phyloP scores from a whole-genome alignment of 2,329 filamentous ascomycete genomes.

The Fusarium hostae region DNA sequence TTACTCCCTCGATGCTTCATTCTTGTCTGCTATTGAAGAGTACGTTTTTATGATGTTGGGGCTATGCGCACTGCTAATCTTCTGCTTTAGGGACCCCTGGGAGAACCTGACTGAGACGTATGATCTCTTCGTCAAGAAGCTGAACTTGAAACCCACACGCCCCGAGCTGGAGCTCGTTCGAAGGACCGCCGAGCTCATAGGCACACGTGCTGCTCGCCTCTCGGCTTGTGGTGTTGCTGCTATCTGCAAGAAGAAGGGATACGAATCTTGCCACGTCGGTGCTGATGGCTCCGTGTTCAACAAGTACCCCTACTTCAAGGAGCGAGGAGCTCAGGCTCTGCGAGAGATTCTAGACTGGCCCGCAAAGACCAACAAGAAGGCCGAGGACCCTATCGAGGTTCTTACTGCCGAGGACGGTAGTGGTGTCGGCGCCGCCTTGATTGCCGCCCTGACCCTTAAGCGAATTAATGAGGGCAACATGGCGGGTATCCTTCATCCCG shows the following conservation, averaged over 20 bases:
- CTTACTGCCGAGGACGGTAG: constrained; percentile 93
- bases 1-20: constrained; percentile 91
- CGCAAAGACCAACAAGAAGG: constrained; percentile 71
- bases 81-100: constrained; percentile 77
- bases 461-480: constrained; percentile 71
- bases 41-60: constrained; percentile 53
- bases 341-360: constrained; percentile 97
- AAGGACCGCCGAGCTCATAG: constrained; percentile 91
- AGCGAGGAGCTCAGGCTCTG: constrained; percentile 86
- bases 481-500: constrained; percentile 72
- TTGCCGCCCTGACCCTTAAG: constrained; percentile 79
- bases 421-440: constrained; percentile 95
- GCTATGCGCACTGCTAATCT: constrained; percentile 25
- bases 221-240: constrained; percentile 95
- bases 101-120: constrained; percentile 93
- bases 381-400: constrained; percentile 88
- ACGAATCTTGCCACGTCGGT: constrained; percentile 89
- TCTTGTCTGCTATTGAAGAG: constrained; percentile 93
- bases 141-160: constrained; percentile 75
- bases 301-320: constrained; percentile 99
- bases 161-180: constrained; percentile 91
- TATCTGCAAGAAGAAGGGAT: constrained; percentile 96
- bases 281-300: constrained; percentile 98
- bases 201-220: constrained; percentile 90
- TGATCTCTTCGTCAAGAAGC: constrained; percentile 81